A percentile compares a stretch with the other conserved stretches of the same genome.
phyloP scores from a whole-genome alignment of 2,329 filamentous ascomycete species.

The Epichloe sp. region DNA sequence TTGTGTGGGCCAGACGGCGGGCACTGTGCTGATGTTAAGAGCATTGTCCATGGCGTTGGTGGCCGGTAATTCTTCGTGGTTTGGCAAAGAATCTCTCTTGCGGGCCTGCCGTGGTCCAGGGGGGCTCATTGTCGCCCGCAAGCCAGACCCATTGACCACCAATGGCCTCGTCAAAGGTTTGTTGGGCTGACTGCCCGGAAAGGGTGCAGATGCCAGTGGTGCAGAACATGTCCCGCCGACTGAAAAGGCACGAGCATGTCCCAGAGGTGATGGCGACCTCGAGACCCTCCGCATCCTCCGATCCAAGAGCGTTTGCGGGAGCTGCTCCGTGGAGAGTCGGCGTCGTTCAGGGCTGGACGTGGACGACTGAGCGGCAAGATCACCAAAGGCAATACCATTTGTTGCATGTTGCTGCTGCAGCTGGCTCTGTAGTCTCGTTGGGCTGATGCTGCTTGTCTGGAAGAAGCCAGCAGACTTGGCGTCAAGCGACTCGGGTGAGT shows the following conservation, averaged over 20 bases:
- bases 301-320: slow-evolving; percentile 40
- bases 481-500: slow-evolving; percentile 37
- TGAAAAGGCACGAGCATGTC: slow-evolving; percentile 33
- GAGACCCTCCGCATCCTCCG: slow-evolving; percentile 39
- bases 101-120: slow-evolving; percentile 10
- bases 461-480: slow-evolving; percentile 18
- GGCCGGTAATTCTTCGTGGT: slow-evolving; percentile 11
- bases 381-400: slow-evolving; percentile 34
- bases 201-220: slow-evolving; percentile 23
- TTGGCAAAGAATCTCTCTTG: background rate
- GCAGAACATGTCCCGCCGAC: slow-evolving; percentile 27
- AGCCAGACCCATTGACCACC: slow-evolving; percentile 37
- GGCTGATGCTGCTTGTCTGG: slow-evolving; percentile 15
- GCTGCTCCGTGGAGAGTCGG: slow-evolving; percentile 39
- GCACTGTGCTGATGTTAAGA: slow-evolving; percentile 13
- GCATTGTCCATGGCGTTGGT: slow-evolving; percentile 15
- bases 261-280: slow-evolving; percentile 42
- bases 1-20: background rate
- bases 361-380: slow-evolving; percentile 25
- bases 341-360: slow-evolving; percentile 26
- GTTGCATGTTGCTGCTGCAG: slow-evolving; percentile 13
- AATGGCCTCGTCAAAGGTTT: slow-evolving; percentile 30
- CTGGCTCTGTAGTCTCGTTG: slow-evolving; percentile 11
- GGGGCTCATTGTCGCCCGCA: slow-evolving; percentile 18
- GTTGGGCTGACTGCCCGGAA: slow-evolving; percentile 20